Base-by-base conservation (phyloP, 2,329 filamentous ascomycete species). In the Epichloe gansuensis region DNA sequence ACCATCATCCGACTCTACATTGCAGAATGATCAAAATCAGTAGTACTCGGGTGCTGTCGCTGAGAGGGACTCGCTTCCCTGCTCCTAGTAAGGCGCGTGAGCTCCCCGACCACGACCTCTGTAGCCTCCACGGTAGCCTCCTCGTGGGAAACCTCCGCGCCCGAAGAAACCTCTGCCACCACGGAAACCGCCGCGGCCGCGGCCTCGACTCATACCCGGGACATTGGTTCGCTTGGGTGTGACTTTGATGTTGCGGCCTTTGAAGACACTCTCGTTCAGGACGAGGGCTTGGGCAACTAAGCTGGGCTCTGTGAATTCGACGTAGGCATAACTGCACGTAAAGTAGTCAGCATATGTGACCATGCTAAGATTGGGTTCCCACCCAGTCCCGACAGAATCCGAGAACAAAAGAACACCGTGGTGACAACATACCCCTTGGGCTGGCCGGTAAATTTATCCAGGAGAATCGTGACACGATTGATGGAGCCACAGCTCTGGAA, bases 391-490 rank as follows among this genome's bases (percentile, higher is more conserved):
- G 41, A 15, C 9, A 21, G 12, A 9, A 43, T 25, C 1, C 9
- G 17, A 25, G 17, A 23, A 43, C 28, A 15, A 41, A 35, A 21
- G 15, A 47, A 39, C 25, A 44, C 52, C 46, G 37, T 12, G 15
- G 23, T 42, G 17, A 13, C 13, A 43, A 53, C 38, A 11, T 75
- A 95, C 91, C 93, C 93, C 77, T 98, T 98, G n/a, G 93, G 93
- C 75, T 97, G 91, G 58, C 93, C 93, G 11, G 91, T 95, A 66
- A 96, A 97, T 75, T 98, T 98, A 74, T 98, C 93, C 61, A 98
- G 75, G 61, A 98, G 75, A 60, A 98, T 98, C 1, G 93, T 98
- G 55, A 98, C 93, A 56, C 93, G 86, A 71, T 98, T 98, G 76
- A 98, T 98, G 60, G 87, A 89, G 55, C 93, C 93, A 63, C 90